phyloP scores from a whole-genome alignment of 1,139 yeast genomes.

The Saccharomycopsis hybrid region DNA sequence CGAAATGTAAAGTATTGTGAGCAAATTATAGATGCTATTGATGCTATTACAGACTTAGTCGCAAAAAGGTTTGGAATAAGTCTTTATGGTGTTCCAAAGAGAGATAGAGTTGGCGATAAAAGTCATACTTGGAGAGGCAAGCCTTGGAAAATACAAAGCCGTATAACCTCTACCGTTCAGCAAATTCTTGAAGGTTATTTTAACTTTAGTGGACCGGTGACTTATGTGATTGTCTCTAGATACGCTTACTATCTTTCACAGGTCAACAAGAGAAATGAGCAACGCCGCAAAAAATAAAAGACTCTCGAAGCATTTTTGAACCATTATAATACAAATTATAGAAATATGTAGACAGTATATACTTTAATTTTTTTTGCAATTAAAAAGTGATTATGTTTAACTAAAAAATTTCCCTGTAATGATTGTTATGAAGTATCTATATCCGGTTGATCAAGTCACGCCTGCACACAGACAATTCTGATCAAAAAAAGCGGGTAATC shows the following conservation, averaged over 20 bases:
- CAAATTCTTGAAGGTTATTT: neutral
- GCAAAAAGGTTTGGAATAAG: neutral
- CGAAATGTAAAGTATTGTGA: neutral
- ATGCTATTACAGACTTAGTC: neutral
- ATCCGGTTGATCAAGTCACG: too few species aligned
- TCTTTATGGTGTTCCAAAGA: neutral
- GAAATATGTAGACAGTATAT: too few species aligned
- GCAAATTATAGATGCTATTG: neutral
- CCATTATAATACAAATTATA: too few species aligned
- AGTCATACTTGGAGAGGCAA: conserved; percentile 6
- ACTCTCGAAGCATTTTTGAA: too few species aligned
- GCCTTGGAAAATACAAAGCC: neutral
- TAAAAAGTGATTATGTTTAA: too few species aligned
- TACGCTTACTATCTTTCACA: conserved; percentile 5
- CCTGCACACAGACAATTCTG: too few species aligned
- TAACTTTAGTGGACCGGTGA: neutral
- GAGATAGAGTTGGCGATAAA: neutral
- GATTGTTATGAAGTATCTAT: too few species aligned
- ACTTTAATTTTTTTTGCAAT: too few species aligned
- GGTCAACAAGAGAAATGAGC: conserved; percentile 2
- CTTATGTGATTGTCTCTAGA: neutral
- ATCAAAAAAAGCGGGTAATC: too few species aligned
- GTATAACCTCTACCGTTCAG: neutral
- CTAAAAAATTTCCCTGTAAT: too few species aligned
- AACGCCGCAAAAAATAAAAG: too few species aligned